Base-by-base conservation (phyloP, 352 stramenopile species). In the Aphanomyces cochlioides region DNA sequence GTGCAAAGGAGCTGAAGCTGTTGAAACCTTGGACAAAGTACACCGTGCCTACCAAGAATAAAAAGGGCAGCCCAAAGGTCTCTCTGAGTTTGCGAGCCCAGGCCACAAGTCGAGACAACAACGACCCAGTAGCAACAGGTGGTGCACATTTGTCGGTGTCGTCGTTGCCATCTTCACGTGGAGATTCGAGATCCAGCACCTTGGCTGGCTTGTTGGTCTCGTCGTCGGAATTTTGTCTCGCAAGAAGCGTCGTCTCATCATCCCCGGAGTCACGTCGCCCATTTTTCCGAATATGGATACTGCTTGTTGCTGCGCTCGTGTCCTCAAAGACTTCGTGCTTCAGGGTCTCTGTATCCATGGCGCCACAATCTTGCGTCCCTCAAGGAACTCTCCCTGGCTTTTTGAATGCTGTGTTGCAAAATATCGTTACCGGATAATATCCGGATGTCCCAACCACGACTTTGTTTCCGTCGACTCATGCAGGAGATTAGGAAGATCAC, bases 21-120 rank as follows among this genome's bases (percentile, higher is more conserved):
- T 96, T 83, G 41, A 97, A 97, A 21, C 96, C 96, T 73, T 98
- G 92, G 0, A 97, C 90, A 54, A 96, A 95, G 73, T 98, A 98
- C 56, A 98, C 95, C 0, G 80, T 87, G 53, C 79, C 76, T 48
- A 93, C 81, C 7, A 93, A 75, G 65, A 87, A 58, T 39, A 93
- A 72, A 72, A 93, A 93, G 4, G 82, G 76, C 54, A 78, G 81
- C 28, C 85, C 84, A 59, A 93, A 93, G 4, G 85, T 93, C 67
- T 84, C 54, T 0, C 75, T 72, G 53, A 93, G 72, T 12, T 83
- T 75, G 8, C 61, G 73, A 47, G 81, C 28, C 85, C 85, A 93
- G 13, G 54, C 37, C 21, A 41, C 13, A 15, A 70, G 36, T 13
- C 47, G 54, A 12, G 19, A 39, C 6, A 19, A n/a, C 7, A 41